phyloP scores from a whole-genome alignment of 306 rosid species.

The Cicer bijugum region DNA sequence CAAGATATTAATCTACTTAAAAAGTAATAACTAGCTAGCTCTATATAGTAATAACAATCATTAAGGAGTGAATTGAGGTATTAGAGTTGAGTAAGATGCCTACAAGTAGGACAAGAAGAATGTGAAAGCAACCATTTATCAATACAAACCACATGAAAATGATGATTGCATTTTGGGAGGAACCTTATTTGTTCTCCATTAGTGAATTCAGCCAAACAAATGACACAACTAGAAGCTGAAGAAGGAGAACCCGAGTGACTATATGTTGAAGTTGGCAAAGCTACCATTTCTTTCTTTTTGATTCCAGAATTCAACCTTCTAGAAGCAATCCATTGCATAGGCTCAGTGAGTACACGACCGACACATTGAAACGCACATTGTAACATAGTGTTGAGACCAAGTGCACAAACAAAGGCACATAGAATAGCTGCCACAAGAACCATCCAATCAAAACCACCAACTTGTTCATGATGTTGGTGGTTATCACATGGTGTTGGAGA shows the following conservation, averaged over 20 bases:
- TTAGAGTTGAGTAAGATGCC: slow-evolving; percentile 51
- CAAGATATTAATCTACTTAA: background rate
- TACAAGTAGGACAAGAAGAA: slow-evolving; percentile 91
- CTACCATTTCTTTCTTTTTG: slow-evolving; percentile 69
- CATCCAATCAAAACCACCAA: slow-evolving; percentile 53
- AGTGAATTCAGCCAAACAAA: slow-evolving; percentile 65
- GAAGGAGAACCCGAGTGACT: slow-evolving; percentile 1
- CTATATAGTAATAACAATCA: background rate
- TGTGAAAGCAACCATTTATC: slow-evolving; percentile 77
- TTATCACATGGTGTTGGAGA: slow-evolving; percentile 44
- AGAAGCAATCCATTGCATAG: slow-evolving; percentile 62
- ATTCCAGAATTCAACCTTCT: slow-evolving; percentile 68
- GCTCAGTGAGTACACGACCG: slow-evolving; percentile 52
- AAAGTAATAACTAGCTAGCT: background rate
- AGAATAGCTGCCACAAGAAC: slow-evolving; percentile 64
- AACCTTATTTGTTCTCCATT: slow-evolving; percentile 73
- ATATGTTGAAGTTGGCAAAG: slow-evolving; percentile 68
- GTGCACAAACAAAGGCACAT: slow-evolving; percentile 76
- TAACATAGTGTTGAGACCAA: slow-evolving; percentile 75
- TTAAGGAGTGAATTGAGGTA: slow-evolving; percentile 20
- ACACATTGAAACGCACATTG: slow-evolving; percentile 72
- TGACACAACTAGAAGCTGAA: slow-evolving; percentile 59
- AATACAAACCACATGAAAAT: slow-evolving; percentile 74
- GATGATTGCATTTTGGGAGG: slow-evolving; percentile 75
- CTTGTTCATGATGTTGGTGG: slow-evolving; percentile 32